Evolutionary conservation across 179 eudicot genomes (phyloP), one percentile per base, ranked within the genome.

Genomic region (Patellifolia procumbens): DNA sequence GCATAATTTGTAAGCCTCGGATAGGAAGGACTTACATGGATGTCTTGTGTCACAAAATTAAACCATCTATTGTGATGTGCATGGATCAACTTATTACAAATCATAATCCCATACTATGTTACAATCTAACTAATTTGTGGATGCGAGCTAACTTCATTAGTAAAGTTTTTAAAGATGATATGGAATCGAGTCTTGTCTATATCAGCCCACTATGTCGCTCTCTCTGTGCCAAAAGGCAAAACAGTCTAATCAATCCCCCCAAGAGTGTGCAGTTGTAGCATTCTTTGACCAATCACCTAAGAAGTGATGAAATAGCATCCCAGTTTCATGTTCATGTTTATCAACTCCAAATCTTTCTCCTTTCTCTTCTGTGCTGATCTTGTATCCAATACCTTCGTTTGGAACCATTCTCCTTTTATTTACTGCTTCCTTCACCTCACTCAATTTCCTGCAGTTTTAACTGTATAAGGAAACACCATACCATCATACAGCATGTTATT

Each of bases 281-380:
- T 39, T 1, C 8, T 2, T 0, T 39, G 71, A 64, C 26, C 65
- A 74, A 59, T 74, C 71, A 34, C 79, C 71, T 43, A 69, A 60
- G 74, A 74, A 79, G 46, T 74, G 70, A 69, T 68, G 79, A 32
- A 28, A 60, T 35, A 45, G 32, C 32, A 67, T 73, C 9, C 67
- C 60, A 10, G 61, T 35, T 15, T 72, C 81, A 28, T 73, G 53
- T 48, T 48, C 75, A 22, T 59, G 5, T 26, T 4, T 51, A 5
- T 51, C 58, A 64, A 2, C 55, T 58, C 49, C 68, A 10, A 45
- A 26, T n/a, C 46, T 58, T 20, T 34, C 49, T 46, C 70, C 76
- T 1, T 60, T n/a, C 24, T 53, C n/a, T 28, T 55, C 56, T 31
- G 55, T 2, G 31, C 42, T 42, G 17, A 49, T 29, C 11, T 28